Conservation (phyloP, 192 early-diverging fungal species). For the Geosiphon pyriformis region DNA sequence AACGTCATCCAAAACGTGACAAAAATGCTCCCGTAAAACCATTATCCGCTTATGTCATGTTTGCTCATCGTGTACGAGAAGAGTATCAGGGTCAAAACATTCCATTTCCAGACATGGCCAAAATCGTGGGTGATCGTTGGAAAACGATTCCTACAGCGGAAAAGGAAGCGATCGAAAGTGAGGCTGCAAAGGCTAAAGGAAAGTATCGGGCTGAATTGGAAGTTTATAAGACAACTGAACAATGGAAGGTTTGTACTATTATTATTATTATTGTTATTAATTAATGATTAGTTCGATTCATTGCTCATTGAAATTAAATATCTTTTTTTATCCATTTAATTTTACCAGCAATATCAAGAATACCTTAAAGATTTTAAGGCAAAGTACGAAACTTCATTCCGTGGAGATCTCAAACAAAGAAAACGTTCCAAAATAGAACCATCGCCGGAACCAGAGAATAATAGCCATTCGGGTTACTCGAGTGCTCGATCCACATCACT, state of each 20-base stretch:
- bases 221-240: slow-evolving; percentile 36
- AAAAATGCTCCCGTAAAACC: slow-evolving; percentile 43
- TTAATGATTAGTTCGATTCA: too few species aligned
- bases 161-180: slow-evolving; percentile 32
- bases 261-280: too few species aligned
- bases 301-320: too few species aligned
- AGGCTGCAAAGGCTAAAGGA: slow-evolving; percentile 27
- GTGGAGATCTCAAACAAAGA: neutral
- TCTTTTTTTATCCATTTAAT: too few species aligned
- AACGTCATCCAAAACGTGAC: slow-evolving; percentile 43
- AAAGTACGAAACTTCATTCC: slow-evolving; percentile 30
- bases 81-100: slow-evolving; percentile 35
- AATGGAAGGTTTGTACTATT: slow-evolving; percentile 35
- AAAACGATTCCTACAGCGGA: slow-evolving; percentile 29
- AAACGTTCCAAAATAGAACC: neutral
- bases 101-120: slow-evolving; percentile 41
- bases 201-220: slow-evolving; percentile 26
- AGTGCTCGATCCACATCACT: slow-evolving; percentile 17
- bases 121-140: slow-evolving; percentile 44
- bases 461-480: slow-evolving; percentile 11
- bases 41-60: slow-evolving; percentile 45
- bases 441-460: slow-evolving; percentile 9
- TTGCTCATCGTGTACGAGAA: slow-evolving; percentile 39
- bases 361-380: slow-evolving; percentile 36
- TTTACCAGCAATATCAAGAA: slow-evolving; percentile 39